Percentiles rank a stretch among this genome's conserved stretches.
These are phyloP conservation scores for Penicillium psychrosexuale DNA, from an alignment of 2,329 filamentous ascomycete genomes.

Conservation along the genomic window DNA sequence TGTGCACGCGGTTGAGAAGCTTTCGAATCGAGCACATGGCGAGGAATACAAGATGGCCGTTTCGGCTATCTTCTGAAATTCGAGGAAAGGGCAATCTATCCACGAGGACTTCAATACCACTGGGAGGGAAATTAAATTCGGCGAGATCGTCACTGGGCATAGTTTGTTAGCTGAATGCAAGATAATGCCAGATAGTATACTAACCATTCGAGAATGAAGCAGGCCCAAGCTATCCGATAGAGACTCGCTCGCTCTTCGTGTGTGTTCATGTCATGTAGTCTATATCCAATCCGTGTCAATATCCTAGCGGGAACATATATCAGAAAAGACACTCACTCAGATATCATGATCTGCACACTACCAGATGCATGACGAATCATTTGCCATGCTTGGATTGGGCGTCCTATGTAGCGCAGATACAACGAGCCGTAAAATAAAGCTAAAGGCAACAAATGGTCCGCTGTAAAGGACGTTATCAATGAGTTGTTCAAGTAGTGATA, in stretches of 20 bases:
- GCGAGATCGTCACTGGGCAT: conserved; percentile 15
- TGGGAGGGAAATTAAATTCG: conserved; percentile 19
- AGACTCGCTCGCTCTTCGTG: conserved; percentile 4
- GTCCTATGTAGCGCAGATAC: conserved; percentile 17
- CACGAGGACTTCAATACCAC: conserved; percentile 15
- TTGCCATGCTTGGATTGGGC: conserved; percentile 17
- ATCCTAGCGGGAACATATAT: not conserved
- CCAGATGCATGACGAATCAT: conserved; percentile 12
- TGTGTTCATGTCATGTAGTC: conserved; percentile 10
- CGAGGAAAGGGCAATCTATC: conserved; percentile 15
- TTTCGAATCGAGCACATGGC: conserved; percentile 21
- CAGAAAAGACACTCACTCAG: conserved; percentile 6
- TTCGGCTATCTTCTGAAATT: conserved; percentile 12
- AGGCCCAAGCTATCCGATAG: conserved; percentile 18
- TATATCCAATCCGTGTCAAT: conserved; percentile 2
- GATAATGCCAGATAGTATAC: not conserved
- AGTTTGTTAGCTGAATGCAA: not conserved
- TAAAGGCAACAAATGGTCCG: conserved; percentile 10
- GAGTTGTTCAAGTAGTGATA: conserved; percentile 9
- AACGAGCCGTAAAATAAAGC: conserved; percentile 18
- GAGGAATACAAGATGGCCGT: conserved; percentile 13
- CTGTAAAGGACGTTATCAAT: conserved; percentile 4
- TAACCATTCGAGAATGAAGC: conserved; percentile 19
- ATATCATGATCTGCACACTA: conserved; percentile 13
- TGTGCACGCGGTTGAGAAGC: conserved; percentile 18